Percentiles rank a stretch among this genome's conserved stretches.
phyloP scores from a whole-genome alignment of 177 flowering plant genomes.

The Vitis hybrid region DNA sequence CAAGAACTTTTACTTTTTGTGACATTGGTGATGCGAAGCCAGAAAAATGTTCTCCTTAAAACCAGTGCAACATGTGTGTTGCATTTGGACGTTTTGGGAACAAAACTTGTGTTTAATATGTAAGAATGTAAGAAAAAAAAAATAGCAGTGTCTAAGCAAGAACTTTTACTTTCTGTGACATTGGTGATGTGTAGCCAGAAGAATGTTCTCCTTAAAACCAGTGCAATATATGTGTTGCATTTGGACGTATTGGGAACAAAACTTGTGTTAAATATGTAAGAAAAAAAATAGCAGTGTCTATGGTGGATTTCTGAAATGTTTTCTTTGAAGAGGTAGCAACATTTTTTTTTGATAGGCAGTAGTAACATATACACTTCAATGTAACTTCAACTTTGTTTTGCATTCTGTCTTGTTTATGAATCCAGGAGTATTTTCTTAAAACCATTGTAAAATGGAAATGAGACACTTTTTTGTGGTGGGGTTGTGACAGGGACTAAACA shows the following conservation, averaged over 20 bases:
- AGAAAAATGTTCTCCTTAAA: slow-evolving; percentile 31
- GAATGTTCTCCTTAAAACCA: slow-evolving; percentile 37
- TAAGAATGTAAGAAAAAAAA: no score
- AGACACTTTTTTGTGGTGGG: no score
- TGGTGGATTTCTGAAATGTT: no score
- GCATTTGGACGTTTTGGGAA: no score
- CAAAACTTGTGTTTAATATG: no score
- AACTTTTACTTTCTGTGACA: neutral
- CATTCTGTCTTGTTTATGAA: neutral
- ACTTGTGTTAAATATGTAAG: no score
- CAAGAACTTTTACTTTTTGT: neutral
- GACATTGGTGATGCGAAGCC: slow-evolving; percentile 19
- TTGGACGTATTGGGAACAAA: slow-evolving; percentile 33
- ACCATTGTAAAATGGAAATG: neutral
- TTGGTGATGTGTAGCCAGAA: slow-evolving; percentile 22
- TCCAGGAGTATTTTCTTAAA: neutral
- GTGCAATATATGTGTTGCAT: slow-evolving; percentile 19
- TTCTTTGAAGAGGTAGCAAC: no score
- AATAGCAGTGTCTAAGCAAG: no score
- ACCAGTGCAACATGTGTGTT: slow-evolving; percentile 18
- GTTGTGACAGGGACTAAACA: no score
- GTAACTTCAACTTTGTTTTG: neutral
- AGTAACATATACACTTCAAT: neutral
- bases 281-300: no score
- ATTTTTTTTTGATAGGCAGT: no score